A percentile compares a stretch with the other conserved stretches of the same genome.
Conservation (phyloP, 2,329 filamentous ascomycete genomes). For the Penicillium sp. region DNA sequence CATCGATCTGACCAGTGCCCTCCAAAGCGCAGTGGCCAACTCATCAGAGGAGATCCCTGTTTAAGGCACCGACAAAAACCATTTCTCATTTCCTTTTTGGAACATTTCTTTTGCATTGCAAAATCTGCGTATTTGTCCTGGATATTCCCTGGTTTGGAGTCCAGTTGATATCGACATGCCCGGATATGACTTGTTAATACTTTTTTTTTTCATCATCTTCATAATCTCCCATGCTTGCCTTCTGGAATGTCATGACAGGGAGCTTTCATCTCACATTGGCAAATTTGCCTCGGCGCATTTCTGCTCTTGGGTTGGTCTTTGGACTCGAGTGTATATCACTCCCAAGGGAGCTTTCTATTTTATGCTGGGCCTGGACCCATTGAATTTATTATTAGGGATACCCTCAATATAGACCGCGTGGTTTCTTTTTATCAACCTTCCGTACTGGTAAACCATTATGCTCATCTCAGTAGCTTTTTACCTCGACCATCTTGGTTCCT, state of each 20-base stretch:
- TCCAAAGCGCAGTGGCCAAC: slow-evolving; percentile 85
- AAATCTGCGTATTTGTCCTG: slow-evolving; percentile 16
- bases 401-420: slow-evolving; percentile 21
- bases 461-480: too few species aligned
- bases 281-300: neutral
- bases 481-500: too few species aligned
- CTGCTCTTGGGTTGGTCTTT: neutral
- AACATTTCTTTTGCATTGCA: slow-evolving; percentile 17
- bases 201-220: slow-evolving; percentile 1
- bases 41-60: slow-evolving; percentile 54
- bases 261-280: slow-evolving; percentile 4
- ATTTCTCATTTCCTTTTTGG: slow-evolving; percentile 6
- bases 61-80: slow-evolving; percentile 2
- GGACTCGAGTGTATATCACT: neutral
- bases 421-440: slow-evolving; percentile 1
- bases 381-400: slow-evolving; percentile 16
- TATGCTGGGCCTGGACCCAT: slow-evolving; percentile 3
- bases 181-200: slow-evolving; percentile 28
- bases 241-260: neutral
- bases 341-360: neutral
- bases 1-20: slow-evolving; percentile 83
- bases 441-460: too few species aligned
- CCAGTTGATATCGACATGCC: slow-evolving; percentile 24
- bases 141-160: slow-evolving; percentile 27
- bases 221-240: neutral